Evolutionary conservation across 2,329 filamentous ascomycete genomes (phyloP).

Genomic region (Fusarium multiceps): DNA sequence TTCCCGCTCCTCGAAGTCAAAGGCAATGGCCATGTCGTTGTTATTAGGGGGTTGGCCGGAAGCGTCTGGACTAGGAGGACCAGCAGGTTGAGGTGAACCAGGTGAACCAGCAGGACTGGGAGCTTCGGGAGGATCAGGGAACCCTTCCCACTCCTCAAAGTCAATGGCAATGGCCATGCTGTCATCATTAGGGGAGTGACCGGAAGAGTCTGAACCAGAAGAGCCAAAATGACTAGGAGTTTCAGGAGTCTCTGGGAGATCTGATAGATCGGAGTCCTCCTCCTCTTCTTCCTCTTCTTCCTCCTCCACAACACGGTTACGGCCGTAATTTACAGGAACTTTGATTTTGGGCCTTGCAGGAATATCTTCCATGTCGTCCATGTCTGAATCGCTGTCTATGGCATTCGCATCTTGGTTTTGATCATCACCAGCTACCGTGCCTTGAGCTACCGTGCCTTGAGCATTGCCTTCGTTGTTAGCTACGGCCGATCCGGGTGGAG

Average conservation of each 20-base stretch:
- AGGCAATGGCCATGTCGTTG: neutral
- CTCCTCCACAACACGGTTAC: neutral
- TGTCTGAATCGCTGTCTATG: neutral
- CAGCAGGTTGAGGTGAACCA: neutral
- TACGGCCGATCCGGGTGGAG: neutral
- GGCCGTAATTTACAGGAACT: neutral
- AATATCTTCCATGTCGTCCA: neutral
- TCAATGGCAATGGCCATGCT: neutral
- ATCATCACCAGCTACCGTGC: neutral
- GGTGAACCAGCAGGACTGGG: neutral
- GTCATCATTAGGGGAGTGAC: neutral
- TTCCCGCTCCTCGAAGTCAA: neutral
- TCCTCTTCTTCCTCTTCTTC: neutral
- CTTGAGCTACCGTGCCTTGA: neutral
- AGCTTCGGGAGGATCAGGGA: neutral
- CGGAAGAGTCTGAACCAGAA: neutral
- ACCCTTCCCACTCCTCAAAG: neutral
- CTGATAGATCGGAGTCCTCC: neutral
- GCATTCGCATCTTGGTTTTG: neutral
- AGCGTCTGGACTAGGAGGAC: neutral
- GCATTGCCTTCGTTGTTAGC: neutral
- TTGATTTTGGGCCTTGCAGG: neutral
- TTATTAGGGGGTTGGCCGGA: neutral
- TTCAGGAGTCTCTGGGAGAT: neutral
- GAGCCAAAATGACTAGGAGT: neutral